phyloP scores from a whole-genome alignment of 2,329 filamentous ascomycete genomes.

The Cladosporium oxysporum region DNA sequence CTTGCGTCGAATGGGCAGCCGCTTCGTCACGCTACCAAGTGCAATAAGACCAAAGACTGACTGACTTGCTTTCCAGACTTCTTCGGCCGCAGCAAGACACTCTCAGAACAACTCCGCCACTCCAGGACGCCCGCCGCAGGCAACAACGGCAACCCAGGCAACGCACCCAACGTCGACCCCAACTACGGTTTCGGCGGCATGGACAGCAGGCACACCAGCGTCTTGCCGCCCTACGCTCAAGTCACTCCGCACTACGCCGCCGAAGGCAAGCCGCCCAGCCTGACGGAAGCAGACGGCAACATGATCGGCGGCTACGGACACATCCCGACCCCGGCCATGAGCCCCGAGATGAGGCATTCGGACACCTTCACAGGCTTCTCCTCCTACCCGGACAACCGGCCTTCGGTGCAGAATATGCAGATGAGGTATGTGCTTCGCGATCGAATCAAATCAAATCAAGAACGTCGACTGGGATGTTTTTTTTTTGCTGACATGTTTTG shows the following conservation, averaged over 20 bases:
- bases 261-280: constrained; percentile 10
- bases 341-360: constrained; percentile 17
- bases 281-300: constrained; percentile 10
- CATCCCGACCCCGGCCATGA: not conserved
- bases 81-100: constrained; percentile 52
- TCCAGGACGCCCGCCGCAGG: not conserved
- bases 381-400: constrained; percentile 3
- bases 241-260: not conserved
- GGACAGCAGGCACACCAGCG: constrained; percentile 18
- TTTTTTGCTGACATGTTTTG: not conserved
- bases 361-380: constrained; percentile 4
- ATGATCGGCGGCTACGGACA: constrained; percentile 6
- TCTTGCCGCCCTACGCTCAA: constrained; percentile 11
- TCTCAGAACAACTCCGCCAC: constrained; percentile 24
- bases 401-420: constrained; percentile 6
- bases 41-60: not conserved
- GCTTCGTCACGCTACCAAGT: not conserved
- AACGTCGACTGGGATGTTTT: not conserved
- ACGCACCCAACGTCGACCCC: not conserved
- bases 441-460: no score
- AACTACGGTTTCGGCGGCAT: not conserved
- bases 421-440: not conserved
- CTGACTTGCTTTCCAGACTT: constrained; percentile 39
- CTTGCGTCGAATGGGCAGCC: not conserved
- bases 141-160: constrained; percentile 18